These are phyloP conservation scores for Cryptococcus sp. DNA, from an alignment of 1,284 basidiomycete genomes.

Conservation along the genomic window DNA sequence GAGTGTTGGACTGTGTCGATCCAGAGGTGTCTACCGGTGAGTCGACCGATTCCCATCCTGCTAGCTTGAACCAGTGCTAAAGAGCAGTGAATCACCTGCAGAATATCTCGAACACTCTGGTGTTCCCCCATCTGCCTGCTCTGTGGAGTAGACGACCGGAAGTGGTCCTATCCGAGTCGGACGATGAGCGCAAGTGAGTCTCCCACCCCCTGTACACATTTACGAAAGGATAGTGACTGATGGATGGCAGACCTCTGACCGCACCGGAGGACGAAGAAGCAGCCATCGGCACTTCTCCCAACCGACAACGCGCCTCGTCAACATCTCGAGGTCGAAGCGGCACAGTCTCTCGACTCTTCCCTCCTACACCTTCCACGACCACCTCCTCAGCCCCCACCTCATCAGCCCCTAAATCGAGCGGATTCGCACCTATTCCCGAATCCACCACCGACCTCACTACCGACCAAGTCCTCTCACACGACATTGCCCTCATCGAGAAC, in stretches of 20 bases:
- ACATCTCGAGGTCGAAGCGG: constrained; percentile 10
- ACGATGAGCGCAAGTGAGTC: constrained; percentile 15
- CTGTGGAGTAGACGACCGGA: constrained; percentile 40
- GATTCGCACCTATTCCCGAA: constrained; percentile 6
- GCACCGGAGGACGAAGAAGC: constrained; percentile 3
- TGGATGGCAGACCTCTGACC: background rate
- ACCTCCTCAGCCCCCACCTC: background rate
- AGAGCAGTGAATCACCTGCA: constrained; percentile 40
- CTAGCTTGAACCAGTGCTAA: background rate
- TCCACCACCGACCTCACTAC: background rate
- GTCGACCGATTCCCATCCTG: constrained; percentile 1
- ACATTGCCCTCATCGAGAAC: constrained; percentile 1
- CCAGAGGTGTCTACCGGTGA: constrained; percentile 37
- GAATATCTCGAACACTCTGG: constrained; percentile 43
- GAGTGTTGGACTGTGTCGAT: constrained; percentile 39
- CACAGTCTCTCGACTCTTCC: constrained; percentile 18
- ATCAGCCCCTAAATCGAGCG: background rate
- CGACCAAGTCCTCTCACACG: background rate
- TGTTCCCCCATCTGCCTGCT: constrained; percentile 41
- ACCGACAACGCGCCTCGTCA: background rate
- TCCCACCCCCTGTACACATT: background rate
- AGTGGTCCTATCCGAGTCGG: constrained; percentile 25
- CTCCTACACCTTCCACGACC: constrained; percentile 4
- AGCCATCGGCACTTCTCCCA: background rate
- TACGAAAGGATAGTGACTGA: no score